Conservation (phyloP, 1,284 basidiomycete genomes). For the Papiliotrema fonsecae region DNA sequence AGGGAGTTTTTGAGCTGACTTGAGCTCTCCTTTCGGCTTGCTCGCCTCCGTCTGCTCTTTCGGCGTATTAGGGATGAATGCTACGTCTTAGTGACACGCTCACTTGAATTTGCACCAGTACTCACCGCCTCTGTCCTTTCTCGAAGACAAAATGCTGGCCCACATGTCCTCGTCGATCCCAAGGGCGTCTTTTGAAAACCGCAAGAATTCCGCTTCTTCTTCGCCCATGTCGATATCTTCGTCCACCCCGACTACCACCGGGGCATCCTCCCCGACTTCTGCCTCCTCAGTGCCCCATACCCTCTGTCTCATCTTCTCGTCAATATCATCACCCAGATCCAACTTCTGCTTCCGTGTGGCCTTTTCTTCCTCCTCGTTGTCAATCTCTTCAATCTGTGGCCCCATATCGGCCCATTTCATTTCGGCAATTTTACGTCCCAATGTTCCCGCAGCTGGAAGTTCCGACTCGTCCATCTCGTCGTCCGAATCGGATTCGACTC, state of each 20-base stretch:
- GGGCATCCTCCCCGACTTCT: conserved; percentile 10
- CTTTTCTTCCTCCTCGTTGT: conserved; percentile 20
- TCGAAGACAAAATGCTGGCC: conserved; percentile 69
- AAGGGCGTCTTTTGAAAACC: conserved; percentile 82
- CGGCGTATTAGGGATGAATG: conserved; percentile 9
- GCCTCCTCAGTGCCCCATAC: conserved; percentile 79
- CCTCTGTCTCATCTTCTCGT: conserved; percentile 74
- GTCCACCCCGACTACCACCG: conserved; percentile 11
- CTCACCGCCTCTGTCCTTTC: conserved; percentile 64
- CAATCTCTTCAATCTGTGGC: conserved; percentile 35
- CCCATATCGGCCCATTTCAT: conserved; percentile 31
- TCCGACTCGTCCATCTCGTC: conserved; percentile 58
- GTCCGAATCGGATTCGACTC: conserved; percentile 75
- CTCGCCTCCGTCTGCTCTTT: background rate
- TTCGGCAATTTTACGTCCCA: conserved; percentile 33
- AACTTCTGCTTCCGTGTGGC: conserved; percentile 21
- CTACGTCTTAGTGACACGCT: conserved; percentile 1
- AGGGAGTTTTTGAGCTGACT: background rate
- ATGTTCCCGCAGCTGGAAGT: conserved; percentile 31
- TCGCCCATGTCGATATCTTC: conserved; percentile 67
- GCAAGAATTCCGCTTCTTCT: conserved; percentile 85
- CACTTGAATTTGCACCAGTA: background rate
- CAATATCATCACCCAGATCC: conserved; percentile 64
- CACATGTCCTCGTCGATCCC: conserved; percentile 81
- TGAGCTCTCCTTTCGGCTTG: background rate